Evolutionary conservation across 441 rosid genomes (phyloP), one percentile per base, ranked within the genome.

Genomic region (Lepidium campestre): DNA sequence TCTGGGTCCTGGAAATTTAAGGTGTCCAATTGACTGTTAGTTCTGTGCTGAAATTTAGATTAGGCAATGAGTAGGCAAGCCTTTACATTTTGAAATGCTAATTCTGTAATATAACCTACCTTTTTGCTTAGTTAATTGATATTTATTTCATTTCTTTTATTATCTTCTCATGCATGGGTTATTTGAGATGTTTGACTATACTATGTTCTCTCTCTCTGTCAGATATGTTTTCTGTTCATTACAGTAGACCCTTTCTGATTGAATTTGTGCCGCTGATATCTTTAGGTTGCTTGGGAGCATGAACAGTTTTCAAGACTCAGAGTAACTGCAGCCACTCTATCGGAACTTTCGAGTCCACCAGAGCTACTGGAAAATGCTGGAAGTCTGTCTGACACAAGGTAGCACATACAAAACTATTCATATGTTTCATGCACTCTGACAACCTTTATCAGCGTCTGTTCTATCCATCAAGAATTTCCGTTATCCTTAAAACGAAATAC

Each of bases 261-360:
- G 2, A 29, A 3, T 54, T 13, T 64, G 35, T 20, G 32, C 18
- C 55, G 44, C 23, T 81, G 42, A 67, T 45, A 77, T 81, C 20
- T 86, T 77, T 82, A 94, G 99, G 97, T 94, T 84, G 97, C 99
- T 80, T 94, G 97, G 97, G 99, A 91, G 90, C 99, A 94, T 76
- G 99, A 94, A 81, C 96, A 94, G 49, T 89, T 94, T 80, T 94
- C 98, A 73, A 88, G 89, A 74, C 80, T 86, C 62, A 91, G 98
- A 77, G 88, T 95, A 56, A 95, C 98, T 37, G 96, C 98, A 49
- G 99, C 90, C 67, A 94, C 98, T 60, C 78, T 94, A 67, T 91
- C 99, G n/a, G 87, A 78, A 77, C 89, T 86, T 71, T 77, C 88
- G 4, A 73, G 70, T 40, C 90, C 97, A 19, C 97, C 99, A 15